A percentile compares a stretch with the other conserved stretches of the same genome.
phyloP scores from a whole-genome alignment of 176 grass and related monocot genomes.

The Miscanthus lutarioriparius region DNA sequence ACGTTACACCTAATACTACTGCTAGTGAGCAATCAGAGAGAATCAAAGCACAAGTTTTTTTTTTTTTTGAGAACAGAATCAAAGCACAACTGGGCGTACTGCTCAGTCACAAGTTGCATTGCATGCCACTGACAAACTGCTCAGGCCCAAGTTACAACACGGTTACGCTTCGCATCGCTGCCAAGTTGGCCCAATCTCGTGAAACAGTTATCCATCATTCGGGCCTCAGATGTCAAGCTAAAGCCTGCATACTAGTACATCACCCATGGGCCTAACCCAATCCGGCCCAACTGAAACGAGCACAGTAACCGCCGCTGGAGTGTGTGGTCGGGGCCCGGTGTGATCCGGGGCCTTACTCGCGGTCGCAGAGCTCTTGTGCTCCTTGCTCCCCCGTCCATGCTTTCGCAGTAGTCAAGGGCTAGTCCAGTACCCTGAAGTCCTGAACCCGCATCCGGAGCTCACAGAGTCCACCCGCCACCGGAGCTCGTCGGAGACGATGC shows the following conservation, averaged over 20 bases:
- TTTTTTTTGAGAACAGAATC: too few relatives aligned
- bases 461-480: not conserved
- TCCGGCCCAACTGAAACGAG: not conserved
- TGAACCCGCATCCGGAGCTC: not conserved
- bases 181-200: not conserved
- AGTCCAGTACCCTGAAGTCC: not conserved
- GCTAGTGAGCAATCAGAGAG: not conserved
- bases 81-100: not conserved
- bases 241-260: not conserved
- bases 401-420: not conserved
- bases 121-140: not conserved
- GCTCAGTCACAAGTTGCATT: not conserved
- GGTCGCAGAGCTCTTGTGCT: not conserved
- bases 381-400: not conserved
- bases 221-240: not conserved
- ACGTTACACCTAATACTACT: not conserved
- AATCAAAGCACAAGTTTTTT: conserved; percentile 3
- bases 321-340: not conserved
- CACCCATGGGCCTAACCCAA: not conserved
- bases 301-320: not conserved
- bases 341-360: not conserved
- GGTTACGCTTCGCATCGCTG: not conserved
- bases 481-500: conserved; percentile 29
- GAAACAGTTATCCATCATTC: not conserved
- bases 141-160: not conserved